phyloP scores from a whole-genome alignment of 768 basidiomycete genomes.

The Albatrellus ellisii region DNA sequence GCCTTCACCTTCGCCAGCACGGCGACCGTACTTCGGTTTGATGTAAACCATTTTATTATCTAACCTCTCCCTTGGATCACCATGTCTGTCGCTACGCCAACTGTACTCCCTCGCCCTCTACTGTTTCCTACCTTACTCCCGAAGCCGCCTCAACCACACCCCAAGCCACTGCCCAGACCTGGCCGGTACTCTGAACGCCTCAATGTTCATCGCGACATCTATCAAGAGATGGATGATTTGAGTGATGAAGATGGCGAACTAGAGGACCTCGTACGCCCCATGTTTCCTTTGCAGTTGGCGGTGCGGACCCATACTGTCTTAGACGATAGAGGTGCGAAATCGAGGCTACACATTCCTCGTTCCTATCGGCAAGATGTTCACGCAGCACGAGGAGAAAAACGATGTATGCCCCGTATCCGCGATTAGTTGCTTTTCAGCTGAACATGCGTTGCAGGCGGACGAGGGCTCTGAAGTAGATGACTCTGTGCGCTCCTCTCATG shows the following conservation, averaged over 20 bases:
- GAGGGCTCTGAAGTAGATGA: constrained; percentile 29
- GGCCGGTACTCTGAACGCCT: constrained; percentile 42
- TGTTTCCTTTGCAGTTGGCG: constrained; percentile 1
- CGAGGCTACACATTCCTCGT: constrained; percentile 57
- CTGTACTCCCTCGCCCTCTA: constrained; percentile 52
- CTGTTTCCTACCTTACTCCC: constrained; percentile 57
- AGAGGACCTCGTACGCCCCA: constrained; percentile 50
- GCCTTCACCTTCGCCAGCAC: not conserved
- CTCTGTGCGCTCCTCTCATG: constrained; percentile 24
- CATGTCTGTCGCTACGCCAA: constrained; percentile 53
- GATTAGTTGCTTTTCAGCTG: not conserved
- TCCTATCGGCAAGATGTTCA: constrained; percentile 61
- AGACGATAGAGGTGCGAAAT: constrained; percentile 50
- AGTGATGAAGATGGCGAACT: constrained; percentile 76
- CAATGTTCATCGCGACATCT: constrained; percentile 52
- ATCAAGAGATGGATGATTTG: constrained; percentile 70
- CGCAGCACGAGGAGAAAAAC: constrained; percentile 75
- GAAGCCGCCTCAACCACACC: constrained; percentile 49
- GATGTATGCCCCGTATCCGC: constrained; percentile 35
- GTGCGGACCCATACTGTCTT: not conserved
- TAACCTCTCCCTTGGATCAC: not conserved
- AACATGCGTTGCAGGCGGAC: constrained; percentile 24
- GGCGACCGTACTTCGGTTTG: not conserved
- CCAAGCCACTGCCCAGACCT: constrained; percentile 38
- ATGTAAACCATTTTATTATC: not conserved